These are phyloP conservation scores for Pleurozium schreberi DNA, from an alignment of 225 moss, liverwort and hornwort genomes.

Conservation along the genomic window DNA sequence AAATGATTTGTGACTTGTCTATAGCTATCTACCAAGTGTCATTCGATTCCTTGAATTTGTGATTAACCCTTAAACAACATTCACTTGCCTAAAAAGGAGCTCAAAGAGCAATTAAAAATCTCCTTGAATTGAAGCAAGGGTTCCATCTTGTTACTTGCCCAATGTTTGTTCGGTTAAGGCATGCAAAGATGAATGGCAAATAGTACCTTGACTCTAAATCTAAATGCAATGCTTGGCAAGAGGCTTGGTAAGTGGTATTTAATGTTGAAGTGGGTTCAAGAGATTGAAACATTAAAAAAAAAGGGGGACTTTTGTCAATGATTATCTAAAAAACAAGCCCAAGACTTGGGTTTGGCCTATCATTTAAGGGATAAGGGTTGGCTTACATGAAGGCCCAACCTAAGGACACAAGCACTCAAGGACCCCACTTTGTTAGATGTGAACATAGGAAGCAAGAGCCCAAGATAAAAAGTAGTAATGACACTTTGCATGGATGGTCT, in stretches of 20 bases:
- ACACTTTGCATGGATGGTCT: background rate
- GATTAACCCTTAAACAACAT: background rate
- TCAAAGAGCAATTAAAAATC: fast-evolving
- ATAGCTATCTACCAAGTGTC: background rate
- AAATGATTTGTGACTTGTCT: fast-evolving
- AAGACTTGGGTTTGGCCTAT: fast-evolving
- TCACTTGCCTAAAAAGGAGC: fast-evolving
- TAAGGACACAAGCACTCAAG: background rate
- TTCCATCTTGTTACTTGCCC: fast-evolving
- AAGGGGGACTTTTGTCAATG: background rate
- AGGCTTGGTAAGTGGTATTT: too few relatives aligned
- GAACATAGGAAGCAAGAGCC: background rate
- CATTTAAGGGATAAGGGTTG: fast-evolving
- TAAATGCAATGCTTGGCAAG: background rate
- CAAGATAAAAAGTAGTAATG: background rate
- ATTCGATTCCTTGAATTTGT: background rate
- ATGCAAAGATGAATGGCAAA: background rate
- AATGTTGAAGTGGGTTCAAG: background rate
- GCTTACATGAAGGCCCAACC: background rate
- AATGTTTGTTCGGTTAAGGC: background rate
- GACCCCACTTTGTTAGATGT: background rate
- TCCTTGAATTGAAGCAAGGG: background rate
- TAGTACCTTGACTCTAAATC: background rate
- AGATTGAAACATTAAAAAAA: background rate
- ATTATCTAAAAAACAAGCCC: background rate